phyloP scores from a whole-genome alignment of 768 basidiomycete genomes.

The Psilocybe azurescens region DNA sequence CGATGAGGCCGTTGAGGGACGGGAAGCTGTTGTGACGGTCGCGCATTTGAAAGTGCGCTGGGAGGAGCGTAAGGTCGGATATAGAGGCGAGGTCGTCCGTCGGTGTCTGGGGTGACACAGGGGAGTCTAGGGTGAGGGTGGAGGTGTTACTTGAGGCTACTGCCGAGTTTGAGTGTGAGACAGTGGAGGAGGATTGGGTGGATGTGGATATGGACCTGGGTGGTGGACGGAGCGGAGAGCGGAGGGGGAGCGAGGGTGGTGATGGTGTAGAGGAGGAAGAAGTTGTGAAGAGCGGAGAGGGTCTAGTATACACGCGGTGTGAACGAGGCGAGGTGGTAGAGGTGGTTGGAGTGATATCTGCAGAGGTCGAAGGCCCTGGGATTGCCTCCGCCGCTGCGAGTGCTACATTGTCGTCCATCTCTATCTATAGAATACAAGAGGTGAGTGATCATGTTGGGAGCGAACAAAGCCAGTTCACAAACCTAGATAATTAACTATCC shows the following conservation, averaged over 20 bases:
- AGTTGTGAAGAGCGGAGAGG: conserved; percentile 33
- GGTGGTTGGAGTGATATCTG: not conserved
- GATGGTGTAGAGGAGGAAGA: conserved; percentile 26
- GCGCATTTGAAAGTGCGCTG: conserved; percentile 21
- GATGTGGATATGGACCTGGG: conserved; percentile 31
- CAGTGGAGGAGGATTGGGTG: conserved; percentile 16
- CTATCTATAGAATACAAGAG: too few species aligned
- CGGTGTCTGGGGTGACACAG: conserved; percentile 24
- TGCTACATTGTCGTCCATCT: too few species aligned
- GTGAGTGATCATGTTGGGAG: too few species aligned
- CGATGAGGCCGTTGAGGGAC: conserved; percentile 29
- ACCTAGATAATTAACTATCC: too few species aligned
- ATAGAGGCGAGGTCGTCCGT: conserved; percentile 32
- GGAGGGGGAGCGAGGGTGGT: conserved; percentile 33
- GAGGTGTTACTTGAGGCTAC: conserved; percentile 23
- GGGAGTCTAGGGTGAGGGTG: conserved; percentile 26
- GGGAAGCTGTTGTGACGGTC: conserved; percentile 31
- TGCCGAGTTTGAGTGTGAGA: conserved; percentile 12
- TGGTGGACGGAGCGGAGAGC: conserved; percentile 43
- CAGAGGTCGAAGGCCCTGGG: not conserved
- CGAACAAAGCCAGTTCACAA: too few species aligned
- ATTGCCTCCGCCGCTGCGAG: too few species aligned
- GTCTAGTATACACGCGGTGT: conserved; percentile 46
- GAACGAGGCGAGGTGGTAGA: conserved; percentile 38
- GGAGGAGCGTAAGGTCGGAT: conserved; percentile 19